Evolutionary conservation across 352 stramenopile species (phyloP), one percentile per base, ranked within the genome.

Genomic region (Globisporangium cystogenes): DNA sequence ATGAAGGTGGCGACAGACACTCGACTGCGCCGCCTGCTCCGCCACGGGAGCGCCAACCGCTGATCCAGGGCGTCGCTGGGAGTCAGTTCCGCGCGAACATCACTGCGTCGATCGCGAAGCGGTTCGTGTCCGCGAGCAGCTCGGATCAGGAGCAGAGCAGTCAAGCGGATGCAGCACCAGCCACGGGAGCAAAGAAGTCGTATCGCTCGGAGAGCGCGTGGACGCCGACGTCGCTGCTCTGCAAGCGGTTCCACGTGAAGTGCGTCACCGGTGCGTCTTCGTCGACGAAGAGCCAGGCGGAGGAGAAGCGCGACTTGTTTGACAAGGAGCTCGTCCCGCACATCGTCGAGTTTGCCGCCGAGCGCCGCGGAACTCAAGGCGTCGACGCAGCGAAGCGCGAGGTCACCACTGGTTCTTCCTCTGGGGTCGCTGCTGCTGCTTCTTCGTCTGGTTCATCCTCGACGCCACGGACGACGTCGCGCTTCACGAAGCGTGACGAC

Each of bases 241-340:
- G 84, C 62, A 95, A 95, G 57, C 84, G 84, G 6, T 95, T 92
- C 53, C 80, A 74, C 37, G 72, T 90, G 2, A 86, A 89, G 36
- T 89, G 79, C 33, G 36, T 62, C 23, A 26, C 44, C 26, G 67
- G 61, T 42, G 57, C 18, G n/a, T 66, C 67, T 1, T 57, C 67
- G 2, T n/a, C 66, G 7, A 62, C 57, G 7, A 57, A 2, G 53
- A 48, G 45, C 65, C 59, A 27, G 24, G 12, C 47, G 5, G 59
- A 58, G 10, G 62, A 72, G 15, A 71, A 70, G 40, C 64, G 45
- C 2, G 69, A 87, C 23, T 57, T 90, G 27, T 94, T 90, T 48
- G 70, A 87, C 27, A 65, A 82, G 11, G 79, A 92, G 39, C 65
- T 94, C 3, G 74, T 85, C 33, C 74, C 78, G 6, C 81, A 92